These are phyloP conservation scores for Sclerotinia trifoliorum DNA, from an alignment of 2,329 filamentous ascomycete species.

Conservation along the genomic window DNA sequence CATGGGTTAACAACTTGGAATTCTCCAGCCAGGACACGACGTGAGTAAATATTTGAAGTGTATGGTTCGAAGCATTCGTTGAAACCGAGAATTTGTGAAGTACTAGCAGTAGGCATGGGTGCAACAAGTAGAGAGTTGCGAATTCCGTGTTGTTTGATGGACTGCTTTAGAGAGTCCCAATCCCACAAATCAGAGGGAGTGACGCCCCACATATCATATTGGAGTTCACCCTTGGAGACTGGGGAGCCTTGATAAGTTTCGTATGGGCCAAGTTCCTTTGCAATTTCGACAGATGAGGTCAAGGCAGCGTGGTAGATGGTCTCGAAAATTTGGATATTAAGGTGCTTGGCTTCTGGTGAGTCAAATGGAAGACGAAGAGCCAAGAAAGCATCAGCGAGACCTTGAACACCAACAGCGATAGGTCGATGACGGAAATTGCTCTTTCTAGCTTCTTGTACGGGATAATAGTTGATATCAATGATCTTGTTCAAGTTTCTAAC, in stretches of 20 bases:
- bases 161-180: conserved; percentile 82
- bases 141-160: conserved; percentile 89
- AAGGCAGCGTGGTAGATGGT: conserved; percentile 97
- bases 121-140: conserved; percentile 95
- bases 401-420: conserved; percentile 94
- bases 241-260: conserved; percentile 90
- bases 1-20: conserved; percentile 99
- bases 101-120: conserved; percentile 96
- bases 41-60: conserved; percentile 99
- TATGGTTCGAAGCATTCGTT: conserved; percentile 99
- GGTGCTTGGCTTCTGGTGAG: conserved; percentile 85
- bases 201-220: conserved; percentile 98
- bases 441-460: conserved; percentile 87
- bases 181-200: conserved; percentile 95
- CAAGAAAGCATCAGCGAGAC: conserved; percentile 96
- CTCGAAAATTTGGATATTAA: conserved; percentile 99
- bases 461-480: conserved; percentile 98
- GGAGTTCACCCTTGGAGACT: conserved; percentile 90
- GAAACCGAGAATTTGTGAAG: conserved; percentile 96
- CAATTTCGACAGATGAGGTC: conserved; percentile 83
- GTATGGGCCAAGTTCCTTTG: conserved; percentile 81
- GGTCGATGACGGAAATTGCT: conserved; percentile 98
- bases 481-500: conserved; percentile 97
- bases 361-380: conserved; percentile 96
- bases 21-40: conserved; percentile 94